Evolutionary conservation across 2,329 filamentous ascomycete species (phyloP).

Genomic region (Diaporthe longicolla): DNA sequence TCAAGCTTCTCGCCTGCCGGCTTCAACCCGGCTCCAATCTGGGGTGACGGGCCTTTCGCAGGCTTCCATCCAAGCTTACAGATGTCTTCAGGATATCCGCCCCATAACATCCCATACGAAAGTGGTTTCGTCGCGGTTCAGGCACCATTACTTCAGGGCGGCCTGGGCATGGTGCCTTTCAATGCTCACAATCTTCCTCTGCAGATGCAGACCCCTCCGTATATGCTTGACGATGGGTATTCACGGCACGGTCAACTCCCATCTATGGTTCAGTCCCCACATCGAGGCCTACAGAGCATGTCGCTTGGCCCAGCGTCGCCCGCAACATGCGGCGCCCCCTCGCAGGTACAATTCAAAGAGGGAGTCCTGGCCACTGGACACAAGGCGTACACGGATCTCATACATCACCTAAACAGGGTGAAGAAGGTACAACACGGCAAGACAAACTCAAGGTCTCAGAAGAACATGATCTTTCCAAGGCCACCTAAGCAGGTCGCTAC

Average conservation of each 20-base stretch:
- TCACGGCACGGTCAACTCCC: slow-evolving; percentile 46
- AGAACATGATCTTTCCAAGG: slow-evolving; percentile 69
- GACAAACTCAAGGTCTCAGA: slow-evolving; percentile 57
- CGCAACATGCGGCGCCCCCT: slow-evolving; percentile 46
- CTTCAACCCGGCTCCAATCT: slow-evolving; percentile 53
- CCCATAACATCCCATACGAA: slow-evolving; percentile 52
- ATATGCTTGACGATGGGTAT: slow-evolving; percentile 49
- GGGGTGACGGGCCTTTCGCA: slow-evolving; percentile 54
- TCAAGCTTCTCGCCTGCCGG: slow-evolving; percentile 57
- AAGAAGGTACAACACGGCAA: slow-evolving; percentile 64
- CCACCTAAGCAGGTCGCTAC: slow-evolving; percentile 56
- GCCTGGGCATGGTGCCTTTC: slow-evolving; percentile 43
- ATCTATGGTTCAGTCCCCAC: slow-evolving; percentile 46
- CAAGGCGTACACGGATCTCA: slow-evolving; percentile 78
- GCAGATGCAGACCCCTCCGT: slow-evolving; percentile 46
- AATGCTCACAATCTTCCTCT: slow-evolving; percentile 48
- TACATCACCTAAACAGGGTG: slow-evolving; percentile 73
- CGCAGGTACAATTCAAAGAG: slow-evolving; percentile 71
- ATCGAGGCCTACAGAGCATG: slow-evolving; percentile 47
- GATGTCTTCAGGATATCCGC: slow-evolving; percentile 53
- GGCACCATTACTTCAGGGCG: slow-evolving; percentile 46
- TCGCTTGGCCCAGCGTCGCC: slow-evolving; percentile 45
- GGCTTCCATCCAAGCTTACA: slow-evolving; percentile 45
- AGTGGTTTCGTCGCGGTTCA: slow-evolving; percentile 51
- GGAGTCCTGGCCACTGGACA: slow-evolving; percentile 79